Conservation (phyloP, 768 basidiomycete species). For the Trametes gibbosa region DNA sequence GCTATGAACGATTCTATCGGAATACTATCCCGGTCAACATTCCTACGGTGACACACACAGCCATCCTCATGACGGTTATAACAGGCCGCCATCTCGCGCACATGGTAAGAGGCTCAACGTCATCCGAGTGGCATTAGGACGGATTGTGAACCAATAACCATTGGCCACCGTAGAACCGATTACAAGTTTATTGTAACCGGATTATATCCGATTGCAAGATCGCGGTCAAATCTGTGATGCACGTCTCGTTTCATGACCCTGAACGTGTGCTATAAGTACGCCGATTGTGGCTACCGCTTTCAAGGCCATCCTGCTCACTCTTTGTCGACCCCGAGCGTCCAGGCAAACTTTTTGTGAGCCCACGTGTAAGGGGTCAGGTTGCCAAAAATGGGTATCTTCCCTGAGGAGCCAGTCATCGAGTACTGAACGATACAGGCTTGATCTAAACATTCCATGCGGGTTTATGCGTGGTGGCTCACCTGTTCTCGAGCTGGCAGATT, state of each 20-base stretch:
- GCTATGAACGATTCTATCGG: too few relatives aligned
- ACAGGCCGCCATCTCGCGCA: too few relatives aligned
- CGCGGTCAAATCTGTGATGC: too few relatives aligned
- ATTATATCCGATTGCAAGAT: too few relatives aligned
- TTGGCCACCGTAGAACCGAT: too few relatives aligned
- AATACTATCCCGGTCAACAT: too few relatives aligned
- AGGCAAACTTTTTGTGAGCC: slow-evolving; percentile 28
- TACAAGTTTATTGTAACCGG: too few relatives aligned
- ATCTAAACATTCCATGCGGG: background rate
- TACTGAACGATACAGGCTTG: slow-evolving; percentile 29
- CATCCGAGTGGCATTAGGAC: too few relatives aligned
- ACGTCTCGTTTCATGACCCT: slow-evolving; percentile 62
- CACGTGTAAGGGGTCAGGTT: slow-evolving; percentile 24
- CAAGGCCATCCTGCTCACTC: slow-evolving; percentile 17
- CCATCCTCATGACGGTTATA: too few relatives aligned
- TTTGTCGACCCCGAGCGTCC: slow-evolving; percentile 27
- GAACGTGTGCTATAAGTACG: background rate
- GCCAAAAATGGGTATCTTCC: slow-evolving; percentile 24
- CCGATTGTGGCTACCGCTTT: background rate
- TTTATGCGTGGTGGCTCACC: slow-evolving; percentile 30
- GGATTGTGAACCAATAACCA: too few relatives aligned
- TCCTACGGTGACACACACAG: too few relatives aligned
- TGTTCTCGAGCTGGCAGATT: slow-evolving; percentile 82
- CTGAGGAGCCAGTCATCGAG: slow-evolving; percentile 33
- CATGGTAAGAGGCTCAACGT: too few relatives aligned